Percentiles rank a stretch among this genome's conserved stretches.
Conservation (phyloP, 1,284 basidiomycete genomes). For the Moniliella sp. region DNA sequence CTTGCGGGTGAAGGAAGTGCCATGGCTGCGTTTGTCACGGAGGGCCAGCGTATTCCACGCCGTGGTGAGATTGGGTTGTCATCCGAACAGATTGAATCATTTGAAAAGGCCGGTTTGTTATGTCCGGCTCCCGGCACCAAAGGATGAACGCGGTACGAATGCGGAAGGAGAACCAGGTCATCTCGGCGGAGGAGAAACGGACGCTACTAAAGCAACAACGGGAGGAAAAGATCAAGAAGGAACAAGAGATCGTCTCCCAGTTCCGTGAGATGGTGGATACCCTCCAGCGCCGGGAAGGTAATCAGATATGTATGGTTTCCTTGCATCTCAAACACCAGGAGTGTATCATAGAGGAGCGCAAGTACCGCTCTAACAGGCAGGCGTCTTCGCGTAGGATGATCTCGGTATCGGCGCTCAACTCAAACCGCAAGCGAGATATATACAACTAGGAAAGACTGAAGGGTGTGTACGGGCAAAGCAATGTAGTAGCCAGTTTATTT, state of each 20-base stretch:
- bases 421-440: too few species aligned
- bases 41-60: constrained; percentile 76
- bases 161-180: constrained; percentile 95
- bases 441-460: too few species aligned
- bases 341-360: too few species aligned
- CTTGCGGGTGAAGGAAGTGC: constrained; percentile 83
- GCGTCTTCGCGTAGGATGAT: too few species aligned
- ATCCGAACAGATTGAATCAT: constrained; percentile 61
- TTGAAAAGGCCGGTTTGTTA: constrained; percentile 79
- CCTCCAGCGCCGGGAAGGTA: not conserved
- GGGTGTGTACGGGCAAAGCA: too few species aligned
- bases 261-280: not conserved
- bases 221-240: constrained; percentile 74
- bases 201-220: constrained; percentile 74
- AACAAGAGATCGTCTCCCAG: constrained; percentile 40
- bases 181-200: constrained; percentile 76
- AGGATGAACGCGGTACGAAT: constrained; percentile 80
- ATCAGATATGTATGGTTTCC: too few species aligned
- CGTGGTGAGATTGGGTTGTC: constrained; percentile 91
- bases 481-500: too few species aligned
- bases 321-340: too few species aligned
- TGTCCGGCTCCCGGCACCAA: constrained; percentile 72
- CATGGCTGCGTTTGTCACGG: constrained; percentile 80
- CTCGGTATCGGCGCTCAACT: too few species aligned
- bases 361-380: too few species aligned